Conservation (phyloP, 1,284 basidiomycete species). For the Pseudomicrostroma phylloplanum region DNA sequence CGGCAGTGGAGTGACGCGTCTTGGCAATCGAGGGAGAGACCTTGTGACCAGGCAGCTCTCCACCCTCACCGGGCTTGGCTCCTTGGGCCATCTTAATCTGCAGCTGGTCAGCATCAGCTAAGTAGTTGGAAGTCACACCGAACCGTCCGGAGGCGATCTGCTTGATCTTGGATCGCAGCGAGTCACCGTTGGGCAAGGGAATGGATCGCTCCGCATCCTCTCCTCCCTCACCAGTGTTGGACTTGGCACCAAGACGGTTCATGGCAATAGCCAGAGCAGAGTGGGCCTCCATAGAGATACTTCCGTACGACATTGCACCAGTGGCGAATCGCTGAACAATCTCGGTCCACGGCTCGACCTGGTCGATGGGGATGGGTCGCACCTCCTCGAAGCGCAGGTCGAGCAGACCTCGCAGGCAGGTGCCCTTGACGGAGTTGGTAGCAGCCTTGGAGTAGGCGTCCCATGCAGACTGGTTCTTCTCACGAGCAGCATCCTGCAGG, state of each 20-base stretch:
- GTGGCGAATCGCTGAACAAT: constrained; percentile 49
- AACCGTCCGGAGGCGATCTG: constrained; percentile 48
- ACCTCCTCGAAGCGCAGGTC: constrained; percentile 42
- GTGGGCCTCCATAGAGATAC: constrained; percentile 48
- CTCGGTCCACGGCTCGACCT: constrained; percentile 50
- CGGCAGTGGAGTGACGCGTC: constrained; percentile 45
- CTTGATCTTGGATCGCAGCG: constrained; percentile 48
- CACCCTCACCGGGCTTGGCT: constrained; percentile 49
- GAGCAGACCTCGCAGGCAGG: constrained; percentile 43
- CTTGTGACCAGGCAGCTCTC: constrained; percentile 48
- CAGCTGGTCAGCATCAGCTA: constrained; percentile 46
- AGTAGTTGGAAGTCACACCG: constrained; percentile 45
- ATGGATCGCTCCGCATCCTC: constrained; percentile 48
- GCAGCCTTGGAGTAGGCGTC: constrained; percentile 44
- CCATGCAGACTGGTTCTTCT: constrained; percentile 43
- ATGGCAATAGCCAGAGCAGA: constrained; percentile 46
- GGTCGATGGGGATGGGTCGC: constrained; percentile 44
- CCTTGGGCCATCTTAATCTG: constrained; percentile 50
- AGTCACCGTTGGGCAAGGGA: constrained; percentile 47
- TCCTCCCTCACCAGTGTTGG: constrained; percentile 48
- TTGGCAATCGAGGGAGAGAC: constrained; percentile 46
- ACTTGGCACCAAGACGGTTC: constrained; percentile 48
- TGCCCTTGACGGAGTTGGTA: constrained; percentile 39
- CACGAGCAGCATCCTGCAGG: constrained; percentile 43
- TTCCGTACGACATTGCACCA: constrained; percentile 49